Evolutionary conservation across 1,139 yeast species (phyloP), one percentile per base, ranked within the genome.

Genomic region (Suhomyces maxii): DNA sequence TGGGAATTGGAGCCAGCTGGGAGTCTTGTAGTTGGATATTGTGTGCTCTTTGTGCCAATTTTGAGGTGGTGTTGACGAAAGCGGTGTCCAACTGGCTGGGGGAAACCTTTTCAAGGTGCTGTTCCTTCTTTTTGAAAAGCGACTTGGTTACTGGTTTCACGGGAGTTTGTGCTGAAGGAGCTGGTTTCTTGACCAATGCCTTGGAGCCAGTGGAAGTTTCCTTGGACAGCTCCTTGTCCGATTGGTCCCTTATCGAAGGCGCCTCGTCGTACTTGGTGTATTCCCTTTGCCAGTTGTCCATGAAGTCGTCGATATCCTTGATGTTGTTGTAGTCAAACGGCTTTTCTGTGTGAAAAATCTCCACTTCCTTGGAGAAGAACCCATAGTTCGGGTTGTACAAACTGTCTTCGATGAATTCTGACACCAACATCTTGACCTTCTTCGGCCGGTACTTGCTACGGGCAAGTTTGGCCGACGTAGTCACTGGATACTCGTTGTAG

Each of bases 331-430:
- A 88, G 41, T 83, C 77, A 57, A 84, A 83, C 0, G 88, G 87
- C 39, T 72, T 65, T 25, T 75, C 79, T 0, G 81, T 80, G 63
- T 73, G 90, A 65, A 85, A 88, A 54, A 89, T 86, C 55, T 86
- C 89, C 23, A 86, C 93, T 57, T 86, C 85, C 58, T 82, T 80
- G 1, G 90, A 76, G 59, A 89, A 89, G 63, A 89, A 89, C 0
- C 96, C 96, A 60, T 89, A 89, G 51, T 76, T 60, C 0, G 95
- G 90, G 62, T 89, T 86, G 61, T 89, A 89, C 56, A 89, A 68
- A 14, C 95, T 84, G 61, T 89, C 96, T 55, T 89, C 96, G 48
- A 89, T 89, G 63, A 86, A 89, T 57, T 88, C 96, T 12, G 88
- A 72, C 0, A 84, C 70, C 30, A 84, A 68, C 91, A 89, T 84